Evolutionary conservation across 2,329 filamentous ascomycete species (phyloP), one percentile per base, ranked within the genome.

Genomic region (Microdochium bolleyi): DNA sequence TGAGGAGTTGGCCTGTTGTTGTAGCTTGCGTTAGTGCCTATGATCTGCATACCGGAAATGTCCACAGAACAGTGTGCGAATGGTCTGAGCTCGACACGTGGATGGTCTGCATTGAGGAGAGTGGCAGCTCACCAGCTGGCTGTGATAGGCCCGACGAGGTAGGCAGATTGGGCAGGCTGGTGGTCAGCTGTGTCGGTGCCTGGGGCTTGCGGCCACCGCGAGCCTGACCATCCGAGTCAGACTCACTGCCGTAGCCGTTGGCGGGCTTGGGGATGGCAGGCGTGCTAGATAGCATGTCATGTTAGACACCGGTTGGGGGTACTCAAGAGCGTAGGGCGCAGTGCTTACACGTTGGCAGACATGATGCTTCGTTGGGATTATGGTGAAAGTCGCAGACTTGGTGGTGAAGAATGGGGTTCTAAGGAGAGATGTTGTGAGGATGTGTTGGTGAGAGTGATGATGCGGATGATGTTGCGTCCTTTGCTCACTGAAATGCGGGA

Each of bases 1-100:
- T 78, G 56, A 84, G 74, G 32, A 84, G 74, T 58, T 75, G 70
- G 52, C 78, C 77, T 79, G 51, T 46, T 21, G 22, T 5, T 16
- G 11, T n/a, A 41, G n/a, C n/a, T n/a, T n/a, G n/a, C n/a, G n/a
- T n/a, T n/a, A n/a, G n/a, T n/a, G n/a, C n/a, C n/a, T n/a, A n/a
- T n/a, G n/a, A n/a, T n/a, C n/a, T n/a, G n/a, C n/a, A n/a, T n/a
- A n/a, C n/a, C n/a, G n/a, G n/a, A n/a, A n/a, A n/a, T n/a, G n/a
- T n/a, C n/a, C n/a, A n/a, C n/a, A n/a, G n/a, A n/a, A n/a, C n/a
- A n/a, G n/a, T n/a, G n/a, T n/a, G n/a, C n/a, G n/a, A n/a, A n/a
- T n/a, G n/a, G n/a, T n/a, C n/a, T n/a, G n/a, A n/a, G n/a, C n/a
- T n/a, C n/a, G n/a, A n/a, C n/a, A n/a, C n/a, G n/a, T n/a, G n/a